These are phyloP conservation scores for Euryodendron excelsum DNA, from an alignment of 148 eudicot genomes.

Conservation along the genomic window DNA sequence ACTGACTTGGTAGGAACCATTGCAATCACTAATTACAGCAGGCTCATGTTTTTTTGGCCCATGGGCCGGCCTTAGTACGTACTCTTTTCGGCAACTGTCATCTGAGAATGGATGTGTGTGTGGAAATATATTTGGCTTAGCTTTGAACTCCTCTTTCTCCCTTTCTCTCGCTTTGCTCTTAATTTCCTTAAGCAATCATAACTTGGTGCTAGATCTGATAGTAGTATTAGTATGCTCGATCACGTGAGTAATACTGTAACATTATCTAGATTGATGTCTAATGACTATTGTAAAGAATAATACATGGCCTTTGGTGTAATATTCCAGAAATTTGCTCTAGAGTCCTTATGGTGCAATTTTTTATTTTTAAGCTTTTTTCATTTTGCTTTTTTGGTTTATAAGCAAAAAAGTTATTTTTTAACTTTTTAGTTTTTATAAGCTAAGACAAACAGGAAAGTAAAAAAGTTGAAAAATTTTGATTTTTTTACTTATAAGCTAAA, in stretches of 20 bases:
- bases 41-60: constrained; percentile 6
- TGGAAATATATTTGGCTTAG: neutral
- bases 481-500: no score
- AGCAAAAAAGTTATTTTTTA: no score
- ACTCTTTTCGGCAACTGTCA: no score
- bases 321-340: neutral
- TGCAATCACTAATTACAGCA: neutral
- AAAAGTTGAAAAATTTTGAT: no score
- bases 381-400: no score
- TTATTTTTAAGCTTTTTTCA: no score
- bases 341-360: no score
- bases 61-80: neutral
- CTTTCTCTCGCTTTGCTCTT: neutral
- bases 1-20: neutral
- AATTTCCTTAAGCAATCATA: neutral
- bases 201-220: neutral
- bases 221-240: no score
- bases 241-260: neutral
- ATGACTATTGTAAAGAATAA: no score
- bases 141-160: neutral
- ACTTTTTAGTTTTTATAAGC: no score
- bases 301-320: neutral
- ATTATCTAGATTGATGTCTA: neutral
- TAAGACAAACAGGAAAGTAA: no score
- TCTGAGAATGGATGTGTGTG: neutral